Conservation (phyloP, 2,329 filamentous ascomycete genomes). For the Neofusicoccum cordaticola region DNA sequence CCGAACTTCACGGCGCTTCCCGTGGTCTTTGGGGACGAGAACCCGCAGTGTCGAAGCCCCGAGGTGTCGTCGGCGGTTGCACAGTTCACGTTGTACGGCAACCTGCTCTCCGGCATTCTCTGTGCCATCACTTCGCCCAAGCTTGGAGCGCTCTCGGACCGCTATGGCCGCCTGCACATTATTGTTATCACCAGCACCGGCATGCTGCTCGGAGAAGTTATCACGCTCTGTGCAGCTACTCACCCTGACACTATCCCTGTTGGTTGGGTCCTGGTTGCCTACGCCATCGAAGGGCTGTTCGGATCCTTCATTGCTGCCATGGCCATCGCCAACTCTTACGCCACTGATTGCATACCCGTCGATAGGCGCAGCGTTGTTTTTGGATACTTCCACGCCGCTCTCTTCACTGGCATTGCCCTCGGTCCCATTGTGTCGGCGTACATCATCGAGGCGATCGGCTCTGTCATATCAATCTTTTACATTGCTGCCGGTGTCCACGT, state of each 20-base stretch:
- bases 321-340: constrained; percentile 79
- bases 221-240: constrained; percentile 75
- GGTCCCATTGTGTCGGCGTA: constrained; percentile 81
- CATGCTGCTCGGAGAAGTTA: constrained; percentile 69
- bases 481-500: constrained; percentile 69
- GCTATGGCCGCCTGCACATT: constrained; percentile 74
- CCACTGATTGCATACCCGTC: constrained; percentile 81
- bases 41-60: constrained; percentile 75
- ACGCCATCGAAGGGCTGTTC: constrained; percentile 74
- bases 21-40: constrained; percentile 65
- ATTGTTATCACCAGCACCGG: constrained; percentile 72
- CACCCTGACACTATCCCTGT: constrained; percentile 72
- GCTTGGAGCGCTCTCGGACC: constrained; percentile 80
- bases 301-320: constrained; percentile 86
- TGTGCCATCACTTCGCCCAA: constrained; percentile 80
- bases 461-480: constrained; percentile 80
- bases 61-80: constrained; percentile 76
- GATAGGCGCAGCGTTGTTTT: constrained; percentile 78
- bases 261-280: constrained; percentile 74
- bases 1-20: constrained; percentile 58
- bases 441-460: constrained; percentile 72
- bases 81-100: constrained; percentile 73
- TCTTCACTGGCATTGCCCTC: constrained; percentile 85
- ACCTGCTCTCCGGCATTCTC: constrained; percentile 70
- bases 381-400: constrained; percentile 82